These are phyloP conservation scores for Hypoxylon intermedium DNA, from an alignment of 495 filamentous ascomycete species.

Conservation along the genomic window DNA sequence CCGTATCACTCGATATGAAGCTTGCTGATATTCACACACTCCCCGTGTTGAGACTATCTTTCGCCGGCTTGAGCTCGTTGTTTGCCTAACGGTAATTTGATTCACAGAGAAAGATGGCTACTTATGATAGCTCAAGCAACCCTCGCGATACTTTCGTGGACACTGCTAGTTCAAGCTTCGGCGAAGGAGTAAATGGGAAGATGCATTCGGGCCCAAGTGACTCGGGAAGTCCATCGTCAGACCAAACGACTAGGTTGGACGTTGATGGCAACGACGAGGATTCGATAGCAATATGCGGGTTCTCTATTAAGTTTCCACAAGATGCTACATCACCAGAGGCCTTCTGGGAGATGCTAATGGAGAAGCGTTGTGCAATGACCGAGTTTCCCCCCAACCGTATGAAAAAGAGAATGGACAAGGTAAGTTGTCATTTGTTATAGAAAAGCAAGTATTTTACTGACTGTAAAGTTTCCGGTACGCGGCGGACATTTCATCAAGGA, in stretches of 20 bases:
- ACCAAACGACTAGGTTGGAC: neutral
- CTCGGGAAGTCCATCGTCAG: neutral
- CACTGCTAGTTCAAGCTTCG: neutral
- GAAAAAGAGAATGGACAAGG: constrained; percentile 14
- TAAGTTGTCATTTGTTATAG: neutral
- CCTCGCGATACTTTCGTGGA: neutral
- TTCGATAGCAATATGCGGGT: constrained; percentile 27
- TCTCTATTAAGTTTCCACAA: constrained; percentile 38
- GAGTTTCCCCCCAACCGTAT: constrained; percentile 46
- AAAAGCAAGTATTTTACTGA: neutral
- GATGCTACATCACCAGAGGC: constrained; percentile 49
- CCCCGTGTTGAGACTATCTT: neutral
- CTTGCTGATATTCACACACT: neutral
- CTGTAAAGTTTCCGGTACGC: constrained; percentile 6
- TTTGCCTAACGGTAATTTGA: too few species aligned
- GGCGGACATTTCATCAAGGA: constrained; percentile 45
- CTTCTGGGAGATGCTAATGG: constrained; percentile 41
- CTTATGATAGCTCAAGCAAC: neutral
- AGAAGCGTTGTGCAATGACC: constrained; percentile 42
- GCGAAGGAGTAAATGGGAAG: neutral
- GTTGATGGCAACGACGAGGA: constrained; percentile 14
- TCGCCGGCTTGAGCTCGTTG: neutral
- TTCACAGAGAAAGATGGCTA: neutral
- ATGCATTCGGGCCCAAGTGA: neutral
- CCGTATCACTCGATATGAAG: neutral